Conservation (phyloP, 1,139 yeast genomes). For the Diutina scorzettiae region DNA sequence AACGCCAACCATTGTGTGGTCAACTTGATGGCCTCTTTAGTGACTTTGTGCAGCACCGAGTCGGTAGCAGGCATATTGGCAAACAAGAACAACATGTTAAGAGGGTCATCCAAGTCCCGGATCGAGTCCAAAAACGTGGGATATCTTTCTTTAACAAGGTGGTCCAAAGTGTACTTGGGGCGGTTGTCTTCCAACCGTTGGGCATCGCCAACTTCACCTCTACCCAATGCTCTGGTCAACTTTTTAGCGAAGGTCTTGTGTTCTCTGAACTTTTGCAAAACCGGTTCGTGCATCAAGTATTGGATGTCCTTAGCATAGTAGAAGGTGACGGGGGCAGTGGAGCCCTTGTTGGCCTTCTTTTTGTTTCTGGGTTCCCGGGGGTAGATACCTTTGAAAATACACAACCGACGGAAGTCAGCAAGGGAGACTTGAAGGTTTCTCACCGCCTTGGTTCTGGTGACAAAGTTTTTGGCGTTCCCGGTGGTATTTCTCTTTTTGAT, state of each 20-base stretch:
- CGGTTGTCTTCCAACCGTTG: conserved; percentile 71
- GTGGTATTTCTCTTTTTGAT: conserved; percentile 73
- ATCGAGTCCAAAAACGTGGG: conserved; percentile 90
- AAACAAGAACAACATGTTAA: conserved; percentile 87
- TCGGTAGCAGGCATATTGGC: conserved; percentile 93
- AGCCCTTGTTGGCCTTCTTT: conserved; percentile 95
- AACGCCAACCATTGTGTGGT: conserved; percentile 95
- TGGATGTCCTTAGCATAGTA: conserved; percentile 91
- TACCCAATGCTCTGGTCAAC: conserved; percentile 79
- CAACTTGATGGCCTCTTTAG: conserved; percentile 74
- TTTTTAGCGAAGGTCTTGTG: conserved; percentile 92
- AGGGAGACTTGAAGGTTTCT: conserved; percentile 84
- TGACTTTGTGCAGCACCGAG: conserved; percentile 64
- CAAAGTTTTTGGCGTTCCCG: conserved; percentile 87
- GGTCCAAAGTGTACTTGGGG: conserved; percentile 79
- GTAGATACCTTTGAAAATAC: conserved; percentile 92
- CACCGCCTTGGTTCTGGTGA: conserved; percentile 93
- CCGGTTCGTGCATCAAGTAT: conserved; percentile 91
- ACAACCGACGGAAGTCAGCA: conserved; percentile 95
- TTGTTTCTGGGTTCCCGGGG: conserved; percentile 96
- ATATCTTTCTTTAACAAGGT: conserved; percentile 86
- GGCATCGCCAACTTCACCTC: conserved; percentile 86
- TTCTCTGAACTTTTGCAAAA: conserved; percentile 81
- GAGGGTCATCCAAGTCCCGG: conserved; percentile 89
- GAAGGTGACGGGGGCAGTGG: conserved; percentile 91